Evolutionary conservation across 2,329 filamentous ascomycete genomes (phyloP).

Genomic region (Venturia carpophila): DNA sequence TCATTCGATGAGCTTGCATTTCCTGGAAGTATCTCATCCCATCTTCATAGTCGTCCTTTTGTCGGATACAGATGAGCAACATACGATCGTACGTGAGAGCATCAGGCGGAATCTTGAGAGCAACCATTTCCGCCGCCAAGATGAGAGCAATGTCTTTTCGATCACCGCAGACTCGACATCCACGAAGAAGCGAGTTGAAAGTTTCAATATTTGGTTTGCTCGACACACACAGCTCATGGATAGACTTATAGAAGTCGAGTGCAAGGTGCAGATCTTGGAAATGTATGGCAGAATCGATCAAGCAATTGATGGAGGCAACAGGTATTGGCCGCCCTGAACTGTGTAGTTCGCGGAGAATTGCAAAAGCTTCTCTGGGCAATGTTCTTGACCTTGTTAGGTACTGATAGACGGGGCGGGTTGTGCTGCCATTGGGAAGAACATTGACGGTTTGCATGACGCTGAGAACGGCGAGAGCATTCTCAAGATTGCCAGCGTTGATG

Average conservation of each 20-base stretch:
- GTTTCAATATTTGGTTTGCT: constrained; percentile 43
- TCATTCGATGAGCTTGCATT: constrained; percentile 34
- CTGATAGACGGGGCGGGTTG: constrained; percentile 53
- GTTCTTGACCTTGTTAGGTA: background rate
- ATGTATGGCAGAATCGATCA: constrained; percentile 46
- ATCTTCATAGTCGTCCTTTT: constrained; percentile 36
- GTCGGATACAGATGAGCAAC: constrained; percentile 47
- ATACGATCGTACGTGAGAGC: constrained; percentile 55
- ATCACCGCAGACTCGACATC: constrained; percentile 33
- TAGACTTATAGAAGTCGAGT: constrained; percentile 52
- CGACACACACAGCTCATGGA: constrained; percentile 44
- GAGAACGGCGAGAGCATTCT: constrained; percentile 60
- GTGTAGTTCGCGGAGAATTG: constrained; percentile 38
- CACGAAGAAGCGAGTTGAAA: constrained; percentile 53
- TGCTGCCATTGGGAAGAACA: constrained; percentile 45
- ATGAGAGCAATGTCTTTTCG: constrained; percentile 53
- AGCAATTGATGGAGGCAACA: constrained; percentile 42
- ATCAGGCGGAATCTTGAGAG: constrained; percentile 47
- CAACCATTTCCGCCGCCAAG: constrained; percentile 54
- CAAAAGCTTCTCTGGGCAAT: constrained; percentile 46
- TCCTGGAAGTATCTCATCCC: constrained; percentile 44
- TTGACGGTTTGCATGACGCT: constrained; percentile 61
- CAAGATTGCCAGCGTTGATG: constrained; percentile 50
- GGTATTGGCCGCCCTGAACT: constrained; percentile 44
- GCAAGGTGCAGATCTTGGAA: constrained; percentile 42